phyloP scores from a whole-genome alignment of 768 basidiomycete genomes.

The Suillus hirtellus region DNA sequence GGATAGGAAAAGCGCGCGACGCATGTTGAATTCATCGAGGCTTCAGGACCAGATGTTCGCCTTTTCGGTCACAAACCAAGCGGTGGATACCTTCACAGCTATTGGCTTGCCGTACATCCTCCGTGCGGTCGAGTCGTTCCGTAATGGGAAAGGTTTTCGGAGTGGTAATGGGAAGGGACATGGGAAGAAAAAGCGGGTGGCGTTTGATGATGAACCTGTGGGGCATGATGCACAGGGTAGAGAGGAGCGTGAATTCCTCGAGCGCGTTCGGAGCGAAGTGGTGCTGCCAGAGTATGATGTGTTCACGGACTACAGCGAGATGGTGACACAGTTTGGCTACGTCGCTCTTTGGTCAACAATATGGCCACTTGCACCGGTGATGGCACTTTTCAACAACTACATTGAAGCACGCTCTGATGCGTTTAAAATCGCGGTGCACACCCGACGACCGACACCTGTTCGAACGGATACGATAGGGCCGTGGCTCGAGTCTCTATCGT shows the following conservation, averaged over 20 bases:
- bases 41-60: slow-evolving; percentile 93
- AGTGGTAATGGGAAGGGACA: slow-evolving; percentile 22
- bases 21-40: slow-evolving; percentile 65
- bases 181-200: slow-evolving; percentile 63
- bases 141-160: slow-evolving; percentile 42
- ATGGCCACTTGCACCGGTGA: slow-evolving; percentile 90
- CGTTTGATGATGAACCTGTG: slow-evolving; percentile 62
- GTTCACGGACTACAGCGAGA: slow-evolving; percentile 91
- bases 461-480: slow-evolving; percentile 92
- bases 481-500: slow-evolving; percentile 87
- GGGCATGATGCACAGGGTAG: slow-evolving; percentile 36
- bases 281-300: slow-evolving; percentile 78
- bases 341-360: slow-evolving; percentile 90
- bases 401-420: slow-evolving; percentile 92
- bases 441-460: slow-evolving; percentile 80
- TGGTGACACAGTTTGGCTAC: slow-evolving; percentile 96
- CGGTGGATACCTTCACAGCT: slow-evolving; percentile 74
- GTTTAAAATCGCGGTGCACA: slow-evolving; percentile 89
- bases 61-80: slow-evolving; percentile 87
- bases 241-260: slow-evolving; percentile 79
- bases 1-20: slow-evolving; percentile 48
- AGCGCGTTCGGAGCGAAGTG: slow-evolving; percentile 73
- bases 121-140: slow-evolving; percentile 54
- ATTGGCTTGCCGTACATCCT: slow-evolving; percentile 79
- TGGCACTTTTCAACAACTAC: slow-evolving; percentile 90